Conservation (phyloP, 345 rosid genomes). For the Salix suchowensis region DNA sequence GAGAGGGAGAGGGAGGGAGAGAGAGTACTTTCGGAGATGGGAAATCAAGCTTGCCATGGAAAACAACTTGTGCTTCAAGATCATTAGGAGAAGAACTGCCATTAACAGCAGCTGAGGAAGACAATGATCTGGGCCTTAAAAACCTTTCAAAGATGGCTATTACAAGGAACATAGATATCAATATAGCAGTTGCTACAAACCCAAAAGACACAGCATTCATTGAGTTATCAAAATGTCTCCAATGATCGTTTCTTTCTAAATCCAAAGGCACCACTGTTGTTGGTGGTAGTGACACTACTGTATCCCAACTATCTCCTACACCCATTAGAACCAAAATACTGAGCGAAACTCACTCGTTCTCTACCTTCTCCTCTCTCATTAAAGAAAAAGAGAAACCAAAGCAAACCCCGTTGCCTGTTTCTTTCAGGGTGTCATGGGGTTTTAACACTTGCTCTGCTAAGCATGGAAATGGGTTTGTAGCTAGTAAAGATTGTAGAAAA, state of each 20-base stretch:
- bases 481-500: background rate
- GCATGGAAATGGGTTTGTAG: background rate
- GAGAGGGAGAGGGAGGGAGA: background rate
- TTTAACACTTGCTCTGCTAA: background rate
- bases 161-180: slow-evolving; percentile 28
- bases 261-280: slow-evolving; percentile 7
- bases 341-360: background rate
- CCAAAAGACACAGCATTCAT: slow-evolving; percentile 31
- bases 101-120: background rate
- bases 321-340: slow-evolving; percentile 8
- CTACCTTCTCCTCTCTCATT: background rate
- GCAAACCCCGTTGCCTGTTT: background rate
- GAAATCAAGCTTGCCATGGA: slow-evolving; percentile 15
- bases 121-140: slow-evolving; percentile 15
- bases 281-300: slow-evolving; percentile 9
- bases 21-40: slow-evolving; percentile 22
- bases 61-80: slow-evolving; percentile 14
- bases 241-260: slow-evolving; percentile 19
- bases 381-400: background rate
- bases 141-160: slow-evolving; percentile 33
- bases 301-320: slow-evolving; percentile 15
- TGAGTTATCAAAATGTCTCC: slow-evolving; percentile 29
- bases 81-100: background rate
- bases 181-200: slow-evolving; percentile 30
- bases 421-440: background rate